A percentile compares a stretch with the other conserved stretches of the same genome.
These are phyloP conservation scores for Phytophthora pistaciae DNA, from an alignment of 352 stramenopile genomes.

Conservation along the genomic window DNA sequence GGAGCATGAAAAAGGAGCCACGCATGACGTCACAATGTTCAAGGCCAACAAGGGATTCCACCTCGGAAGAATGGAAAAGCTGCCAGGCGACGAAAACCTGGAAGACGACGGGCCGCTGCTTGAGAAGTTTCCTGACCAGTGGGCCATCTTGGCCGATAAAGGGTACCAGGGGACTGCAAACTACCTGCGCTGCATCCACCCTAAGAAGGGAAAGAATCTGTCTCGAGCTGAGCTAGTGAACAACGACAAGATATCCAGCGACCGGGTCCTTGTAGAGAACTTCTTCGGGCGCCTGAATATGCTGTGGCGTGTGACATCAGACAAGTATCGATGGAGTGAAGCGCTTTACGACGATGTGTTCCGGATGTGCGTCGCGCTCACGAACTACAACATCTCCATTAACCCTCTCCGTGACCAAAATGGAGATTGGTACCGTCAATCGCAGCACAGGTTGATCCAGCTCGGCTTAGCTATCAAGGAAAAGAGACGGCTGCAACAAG, in stretches of 20 bases:
- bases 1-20: background rate
- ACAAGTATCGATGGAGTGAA: conserved; percentile 1
- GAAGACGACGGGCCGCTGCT: background rate
- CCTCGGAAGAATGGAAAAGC: background rate
- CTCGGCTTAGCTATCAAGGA: background rate
- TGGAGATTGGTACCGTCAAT: conserved; percentile 5
- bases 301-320: conserved; percentile 1
- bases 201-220: conserved; percentile 6
- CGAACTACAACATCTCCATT: background rate
- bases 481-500: conserved; percentile 1
- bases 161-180: background rate
- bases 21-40: conserved; percentile 1
- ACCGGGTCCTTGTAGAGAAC: conserved; percentile 4
- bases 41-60: conserved; percentile 1
- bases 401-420: conserved; percentile 2
- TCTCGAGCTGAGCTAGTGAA: background rate
- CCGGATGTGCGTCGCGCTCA: background rate
- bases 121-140: too few species aligned
- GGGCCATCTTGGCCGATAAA: conserved; percentile 4
- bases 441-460: conserved; percentile 7
- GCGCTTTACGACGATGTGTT: conserved; percentile 16
- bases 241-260: conserved; percentile 12
- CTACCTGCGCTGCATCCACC: conserved; percentile 7
- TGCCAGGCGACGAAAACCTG: background rate
- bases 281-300: conserved; percentile 4